Conservation (phyloP, 805 yeast species). For the Saturnispora dispora region DNA sequence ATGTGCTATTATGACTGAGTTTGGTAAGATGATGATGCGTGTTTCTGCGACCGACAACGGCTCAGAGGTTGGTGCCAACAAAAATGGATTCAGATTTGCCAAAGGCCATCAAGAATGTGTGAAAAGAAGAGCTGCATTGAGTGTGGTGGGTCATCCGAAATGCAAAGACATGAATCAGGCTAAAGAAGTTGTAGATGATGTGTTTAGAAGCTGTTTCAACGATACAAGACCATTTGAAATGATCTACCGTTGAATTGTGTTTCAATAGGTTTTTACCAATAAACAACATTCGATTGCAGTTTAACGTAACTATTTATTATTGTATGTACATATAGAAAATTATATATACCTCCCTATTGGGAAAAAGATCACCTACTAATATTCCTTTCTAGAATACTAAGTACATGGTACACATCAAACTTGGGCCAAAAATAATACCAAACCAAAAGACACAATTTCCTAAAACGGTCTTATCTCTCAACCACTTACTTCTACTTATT, state of each 20-base stretch:
- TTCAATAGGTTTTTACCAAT: neutral
- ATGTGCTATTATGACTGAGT: constrained; percentile 83
- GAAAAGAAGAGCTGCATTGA: constrained; percentile 74
- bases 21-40: constrained; percentile 32
- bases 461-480: constrained; percentile 46
- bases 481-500: constrained; percentile 47
- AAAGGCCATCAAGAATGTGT: constrained; percentile 90
- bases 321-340: neutral
- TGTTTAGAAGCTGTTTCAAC: constrained; percentile 86
- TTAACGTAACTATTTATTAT: neutral
- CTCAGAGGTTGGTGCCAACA: constrained; percentile 3
- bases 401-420: constrained; percentile 77
- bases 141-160: constrained; percentile 79
- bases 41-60: constrained; percentile 10
- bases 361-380: neutral
- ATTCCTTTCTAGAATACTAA: constrained; percentile 46
- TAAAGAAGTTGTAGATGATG: constrained; percentile 68
- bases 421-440: constrained; percentile 85
- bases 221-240: constrained; percentile 96
- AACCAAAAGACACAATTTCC: constrained; percentile 87
- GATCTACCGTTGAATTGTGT: constrained; percentile 50
- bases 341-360: neutral
- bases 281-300: neutral
- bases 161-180: constrained; percentile 73
- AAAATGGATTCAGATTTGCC: constrained; percentile 15